phyloP scores from a whole-genome alignment of 169 alveolate genomes.

The Plasmodium malariae region DNA sequence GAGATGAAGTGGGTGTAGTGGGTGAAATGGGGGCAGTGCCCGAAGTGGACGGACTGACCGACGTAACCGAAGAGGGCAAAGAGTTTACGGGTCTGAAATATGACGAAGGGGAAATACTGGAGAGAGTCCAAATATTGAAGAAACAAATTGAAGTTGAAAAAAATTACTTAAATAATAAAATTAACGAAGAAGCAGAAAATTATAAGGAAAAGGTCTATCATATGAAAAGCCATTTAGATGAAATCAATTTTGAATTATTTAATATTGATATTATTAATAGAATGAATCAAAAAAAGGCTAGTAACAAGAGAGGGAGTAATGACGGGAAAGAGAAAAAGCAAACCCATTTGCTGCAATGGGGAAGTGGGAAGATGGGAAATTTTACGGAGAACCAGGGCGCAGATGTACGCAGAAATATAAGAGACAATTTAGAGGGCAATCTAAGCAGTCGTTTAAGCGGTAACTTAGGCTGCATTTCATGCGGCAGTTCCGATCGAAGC shows the following conservation, averaged over 20 bases:
- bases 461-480: too few species aligned
- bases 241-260: not conserved
- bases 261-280: not conserved
- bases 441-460: too few species aligned
- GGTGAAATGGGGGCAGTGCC: too few species aligned
- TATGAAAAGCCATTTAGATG: not conserved
- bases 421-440: too few species aligned
- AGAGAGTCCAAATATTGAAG: slow-evolving; percentile 1
- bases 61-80: too few species aligned
- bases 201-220: not conserved
- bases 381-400: not conserved
- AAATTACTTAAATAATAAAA: slow-evolving; percentile 9
- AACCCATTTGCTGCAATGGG: not conserved
- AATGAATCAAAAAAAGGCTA: not conserved
- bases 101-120: slow-evolving; percentile 7
- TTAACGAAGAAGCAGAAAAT: slow-evolving; percentile 21
- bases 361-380: not conserved
- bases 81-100: not conserved
- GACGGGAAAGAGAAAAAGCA: not conserved
- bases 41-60: too few species aligned
- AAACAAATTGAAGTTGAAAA: slow-evolving; percentile 3
- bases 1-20: too few species aligned
- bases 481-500: not conserved
- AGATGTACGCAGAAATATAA: not conserved
- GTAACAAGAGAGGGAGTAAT: not conserved